Evolutionary conservation across 2,329 filamentous ascomycete species (phyloP).

Genomic region (Trichoderma sp.): DNA sequence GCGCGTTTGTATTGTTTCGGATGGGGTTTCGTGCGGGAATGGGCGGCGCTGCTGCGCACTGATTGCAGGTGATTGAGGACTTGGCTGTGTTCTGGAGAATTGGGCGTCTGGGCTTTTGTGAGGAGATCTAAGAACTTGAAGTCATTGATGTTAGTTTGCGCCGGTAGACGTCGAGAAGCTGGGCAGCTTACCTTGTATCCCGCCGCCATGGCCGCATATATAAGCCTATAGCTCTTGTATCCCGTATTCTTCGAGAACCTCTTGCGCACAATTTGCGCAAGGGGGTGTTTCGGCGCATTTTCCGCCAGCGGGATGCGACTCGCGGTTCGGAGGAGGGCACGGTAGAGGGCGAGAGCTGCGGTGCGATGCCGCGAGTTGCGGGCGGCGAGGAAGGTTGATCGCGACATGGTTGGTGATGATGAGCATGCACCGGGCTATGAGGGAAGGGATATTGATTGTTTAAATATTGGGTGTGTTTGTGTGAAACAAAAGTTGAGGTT

Average conservation of each 20-base stretch:
- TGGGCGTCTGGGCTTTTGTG: constrained; percentile 42
- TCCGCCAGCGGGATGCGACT: constrained; percentile 55
- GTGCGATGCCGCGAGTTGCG: constrained; percentile 55
- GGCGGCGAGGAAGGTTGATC: constrained; percentile 49
- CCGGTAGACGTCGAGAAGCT: background rate
- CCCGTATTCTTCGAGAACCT: constrained; percentile 63
- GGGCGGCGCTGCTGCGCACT: constrained; percentile 31
- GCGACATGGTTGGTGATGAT: constrained; percentile 33
- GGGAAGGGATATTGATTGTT: background rate
- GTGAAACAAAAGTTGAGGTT: too few species aligned
- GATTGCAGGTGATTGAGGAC: constrained; percentile 45
- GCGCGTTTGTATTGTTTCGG: constrained; percentile 30
- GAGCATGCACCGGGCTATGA: background rate
- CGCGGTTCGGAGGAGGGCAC: constrained; percentile 65
- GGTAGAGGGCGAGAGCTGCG: constrained; percentile 70
- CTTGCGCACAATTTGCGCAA: constrained; percentile 61
- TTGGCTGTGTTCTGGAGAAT: constrained; percentile 46
- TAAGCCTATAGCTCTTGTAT: constrained; percentile 60
- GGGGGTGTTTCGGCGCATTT: constrained; percentile 45
- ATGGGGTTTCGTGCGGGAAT: constrained; percentile 31
- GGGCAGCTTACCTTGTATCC: constrained; percentile 62
- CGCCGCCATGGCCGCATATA: constrained; percentile 63
- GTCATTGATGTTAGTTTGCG: background rate
- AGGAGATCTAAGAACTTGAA: constrained; percentile 47
- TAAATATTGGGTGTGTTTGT: background rate